These are phyloP conservation scores for Quercus gilva DNA, from an alignment of 306 rosid genomes.

Conservation along the genomic window DNA sequence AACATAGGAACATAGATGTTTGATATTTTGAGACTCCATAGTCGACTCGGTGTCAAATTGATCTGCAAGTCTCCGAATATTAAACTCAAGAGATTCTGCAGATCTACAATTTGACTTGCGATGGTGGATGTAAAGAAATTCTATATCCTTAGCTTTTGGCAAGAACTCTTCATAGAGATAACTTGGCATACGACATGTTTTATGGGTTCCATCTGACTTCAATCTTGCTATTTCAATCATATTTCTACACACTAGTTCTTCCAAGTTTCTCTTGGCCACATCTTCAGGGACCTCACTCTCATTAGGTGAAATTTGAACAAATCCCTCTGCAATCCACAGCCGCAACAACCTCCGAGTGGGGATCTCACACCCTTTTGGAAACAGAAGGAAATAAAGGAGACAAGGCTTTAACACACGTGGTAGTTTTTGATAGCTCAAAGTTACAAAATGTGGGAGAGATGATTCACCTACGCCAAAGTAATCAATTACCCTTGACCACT, in stretches of 20 bases:
- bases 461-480: background rate
- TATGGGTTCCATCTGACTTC: constrained; percentile 4
- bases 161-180: background rate
- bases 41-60: no score
- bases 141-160: background rate
- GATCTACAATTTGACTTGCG: background rate
- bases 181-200: constrained; percentile 10
- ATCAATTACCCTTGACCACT: background rate
- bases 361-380: constrained; percentile 5
- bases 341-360: constrained; percentile 10
- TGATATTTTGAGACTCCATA: no score
- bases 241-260: no score
- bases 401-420: background rate
- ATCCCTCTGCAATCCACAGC: constrained; percentile 15
- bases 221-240: background rate
- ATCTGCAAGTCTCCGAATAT: no score
- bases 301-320: background rate
- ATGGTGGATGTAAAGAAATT: background rate
- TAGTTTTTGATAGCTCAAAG: background rate
- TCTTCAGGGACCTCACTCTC: background rate
- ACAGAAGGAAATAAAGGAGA: constrained; percentile 6
- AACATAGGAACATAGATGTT: background rate
- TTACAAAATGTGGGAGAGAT: no score
- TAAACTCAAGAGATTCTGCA: background rate
- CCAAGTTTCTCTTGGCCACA: background rate